Conservation (phyloP, 139 green algal species). For the Prasinococcaceae sp. region DNA sequence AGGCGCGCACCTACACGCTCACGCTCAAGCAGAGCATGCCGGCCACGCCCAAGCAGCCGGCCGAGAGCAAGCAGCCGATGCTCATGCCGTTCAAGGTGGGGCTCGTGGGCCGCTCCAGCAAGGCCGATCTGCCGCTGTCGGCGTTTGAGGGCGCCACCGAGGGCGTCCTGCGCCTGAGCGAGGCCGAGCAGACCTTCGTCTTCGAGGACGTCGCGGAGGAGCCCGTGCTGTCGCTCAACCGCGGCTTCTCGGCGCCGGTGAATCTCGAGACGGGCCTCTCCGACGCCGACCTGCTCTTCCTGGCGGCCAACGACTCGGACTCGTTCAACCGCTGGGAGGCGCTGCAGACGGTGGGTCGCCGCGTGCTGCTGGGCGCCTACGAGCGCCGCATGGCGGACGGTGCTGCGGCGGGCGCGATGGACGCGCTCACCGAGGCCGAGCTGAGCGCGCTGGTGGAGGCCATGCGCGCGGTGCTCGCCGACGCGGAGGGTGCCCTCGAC, state of each 20-base stretch:
- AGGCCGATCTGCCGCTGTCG: slow-evolving; percentile 48
- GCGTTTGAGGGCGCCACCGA: slow-evolving; percentile 23
- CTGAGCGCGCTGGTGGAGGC: slow-evolving; percentile 12
- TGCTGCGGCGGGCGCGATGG: background rate
- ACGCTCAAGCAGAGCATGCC: slow-evolving; percentile 22
- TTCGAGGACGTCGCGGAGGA: slow-evolving; percentile 28
- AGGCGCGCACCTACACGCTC: slow-evolving; percentile 61
- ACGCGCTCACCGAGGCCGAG: slow-evolving; percentile 9
- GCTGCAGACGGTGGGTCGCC: background rate
- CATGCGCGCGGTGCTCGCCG: slow-evolving; percentile 6
- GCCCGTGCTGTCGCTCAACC: slow-evolving; percentile 75
- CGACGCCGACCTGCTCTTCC: slow-evolving; percentile 75
- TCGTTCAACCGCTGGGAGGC: slow-evolving; percentile 62
- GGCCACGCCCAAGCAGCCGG: slow-evolving; percentile 11
- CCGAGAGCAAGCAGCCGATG: slow-evolving; percentile 47
- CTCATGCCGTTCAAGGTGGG: slow-evolving; percentile 68
- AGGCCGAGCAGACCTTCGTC: slow-evolving; percentile 33
- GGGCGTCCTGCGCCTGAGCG: slow-evolving; percentile 48
- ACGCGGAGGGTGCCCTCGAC: background rate
- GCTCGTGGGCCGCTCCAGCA: slow-evolving; percentile 61
- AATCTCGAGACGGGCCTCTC: slow-evolving; percentile 47
- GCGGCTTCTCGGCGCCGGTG: slow-evolving; percentile 85
- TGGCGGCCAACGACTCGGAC: slow-evolving; percentile 82
- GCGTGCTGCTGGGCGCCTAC: background rate
- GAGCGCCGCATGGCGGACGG: background rate